Base-by-base conservation (phyloP, 2,329 filamentous ascomycete species). In the Talaromyces pinophilus region DNA sequence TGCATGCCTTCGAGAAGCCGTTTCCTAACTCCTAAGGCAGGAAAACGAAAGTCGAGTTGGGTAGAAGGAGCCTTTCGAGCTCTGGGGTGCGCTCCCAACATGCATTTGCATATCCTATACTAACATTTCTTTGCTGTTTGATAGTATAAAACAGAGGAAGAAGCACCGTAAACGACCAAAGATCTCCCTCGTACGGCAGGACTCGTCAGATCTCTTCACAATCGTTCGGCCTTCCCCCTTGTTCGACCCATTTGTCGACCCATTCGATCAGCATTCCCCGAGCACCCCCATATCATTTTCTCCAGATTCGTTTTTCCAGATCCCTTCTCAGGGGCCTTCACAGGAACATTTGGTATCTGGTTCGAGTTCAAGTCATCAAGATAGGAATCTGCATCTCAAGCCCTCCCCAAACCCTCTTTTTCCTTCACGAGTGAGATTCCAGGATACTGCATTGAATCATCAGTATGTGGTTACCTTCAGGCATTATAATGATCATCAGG, bases 21-120 rank as follows among this genome's bases (percentile, higher is more conserved):
- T n/a, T 42, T 38, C 28, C 61, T 63, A 42, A 63, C 61, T 22
- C 35, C 48, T 22, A 55, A 55, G 38, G 35, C 48, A 63, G 61
- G 28, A 55, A 40, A 63, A 22, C 38, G 22, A 7, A 63, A 35
- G 35, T 10, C 28, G n/a, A 30, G 25, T 42, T 63, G 61, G 35
- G 40, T 55, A 40, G 17, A 42, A 5, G 22, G 22, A 19, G 7
- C 30, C 17, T 38, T 55, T 63, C 61, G 28, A 19, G 19, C 46
- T 7, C n/a, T 55, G 35, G 55, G 48, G 61, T 55, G 25, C 35
- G 48, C 48, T 44, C 10, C n/a, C 17, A 15, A n/a, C 40, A 17
- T 22, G 11, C 33, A 38, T 15, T 10, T 57, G 8, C 13, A 40
- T 25, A 5, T 22, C n/a, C 5, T 7, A 2, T 38, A 40, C 54